Evolutionary conservation across 2,329 filamentous ascomycete species (phyloP), one percentile per base, ranked within the genome.

Genomic region (Diaporthe sp.): DNA sequence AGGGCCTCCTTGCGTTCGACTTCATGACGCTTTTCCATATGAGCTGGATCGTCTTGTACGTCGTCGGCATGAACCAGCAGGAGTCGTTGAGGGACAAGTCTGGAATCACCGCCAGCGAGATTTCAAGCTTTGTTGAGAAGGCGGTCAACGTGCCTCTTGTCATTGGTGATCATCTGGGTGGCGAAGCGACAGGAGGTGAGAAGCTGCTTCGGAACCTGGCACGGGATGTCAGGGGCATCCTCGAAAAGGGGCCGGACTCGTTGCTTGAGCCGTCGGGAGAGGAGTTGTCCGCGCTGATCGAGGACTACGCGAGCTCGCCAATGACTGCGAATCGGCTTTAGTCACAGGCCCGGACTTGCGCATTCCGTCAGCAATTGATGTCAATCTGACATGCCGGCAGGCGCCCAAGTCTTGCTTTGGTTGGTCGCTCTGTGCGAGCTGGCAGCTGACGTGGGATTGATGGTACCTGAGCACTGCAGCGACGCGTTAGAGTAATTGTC

Each of bases 1-100:
- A 78, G 15, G 79, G 77, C 12, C 64, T 79, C 13, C 77, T 81
- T 12, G 73, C 77, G 6, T 74, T 81, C 13, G 76, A 81, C 54
- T 80, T 79, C 61, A 78, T 81, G 45, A 30, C 60, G 38, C 74
- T 81, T 28, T 77, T 77, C 68, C 64, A 79, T 12, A 69, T 76
- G 25, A 77, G 77, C 25, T 60, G 76, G 8, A 64, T 55, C 17
- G 45, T 80, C 22, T 68, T 80, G 28, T 58, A 71, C 57, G 33
- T 57, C 12, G 58, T 78, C 7, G 45, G 33, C n/a, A 52, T 35
- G 22, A 72, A 69, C 33, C 76, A 76, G 19, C 70, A 60, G 2
- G 13, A 40, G 8, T 55, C 70, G 4, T 57, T 74, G 13, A 47
- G 40, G 15, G 52, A 66, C n/a, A 10, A 67, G 19, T 12, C 12